Evolutionary conservation across 345 rosid species (phyloP), one percentile per base, ranked within the genome.

Genomic region (Capsella bursapastoris): DNA sequence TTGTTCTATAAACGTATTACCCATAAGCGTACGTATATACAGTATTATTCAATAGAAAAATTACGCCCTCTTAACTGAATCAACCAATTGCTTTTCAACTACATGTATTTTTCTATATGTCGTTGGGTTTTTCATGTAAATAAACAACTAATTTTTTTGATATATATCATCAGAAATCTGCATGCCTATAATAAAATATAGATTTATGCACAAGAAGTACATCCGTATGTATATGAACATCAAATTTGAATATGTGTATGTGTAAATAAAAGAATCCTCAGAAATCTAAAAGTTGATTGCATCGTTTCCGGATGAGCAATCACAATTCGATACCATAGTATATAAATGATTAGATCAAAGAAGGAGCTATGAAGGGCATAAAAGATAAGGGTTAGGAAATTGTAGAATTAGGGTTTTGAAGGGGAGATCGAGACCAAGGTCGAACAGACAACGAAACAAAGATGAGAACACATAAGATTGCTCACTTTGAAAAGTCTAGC

Each of bases 401-500:
- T 45, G 13, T 51, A 44, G 15, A 37, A 58, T 3, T 57, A 65
- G 56, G 77, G 66, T 57, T 64, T 49, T 16, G 35, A 12, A 51
- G 47, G 70, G 43, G 52, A 63, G 66, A 64, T 56, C 34, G 52
- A 41, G 63, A 57, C 80, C 77, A 77, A 71, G 80, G 80, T 77
- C 80, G 80, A 77, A 77, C 80, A 77, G 80, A 77, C 80, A 77
- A 77, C 80, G 80, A 77, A 77, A 71, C 72, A 71, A 77, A 77
- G 80, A 77, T 77, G 76, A 64, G 10, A 77, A 58, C 66, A 57
- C 62, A 77, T 48, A 70, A 70, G 80, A 70, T 40, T 56, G 80
- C 80, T 76, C 80, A 76, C 80, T 76, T 76, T 76, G 70, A 63
- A 37, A 76, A 76, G 71, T 37, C 37, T 76, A 76, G 75, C 80